These are phyloP conservation scores for Thozetella sp. DNA, from an alignment of 495 filamentous ascomycete genomes.

Conservation along the genomic window DNA sequence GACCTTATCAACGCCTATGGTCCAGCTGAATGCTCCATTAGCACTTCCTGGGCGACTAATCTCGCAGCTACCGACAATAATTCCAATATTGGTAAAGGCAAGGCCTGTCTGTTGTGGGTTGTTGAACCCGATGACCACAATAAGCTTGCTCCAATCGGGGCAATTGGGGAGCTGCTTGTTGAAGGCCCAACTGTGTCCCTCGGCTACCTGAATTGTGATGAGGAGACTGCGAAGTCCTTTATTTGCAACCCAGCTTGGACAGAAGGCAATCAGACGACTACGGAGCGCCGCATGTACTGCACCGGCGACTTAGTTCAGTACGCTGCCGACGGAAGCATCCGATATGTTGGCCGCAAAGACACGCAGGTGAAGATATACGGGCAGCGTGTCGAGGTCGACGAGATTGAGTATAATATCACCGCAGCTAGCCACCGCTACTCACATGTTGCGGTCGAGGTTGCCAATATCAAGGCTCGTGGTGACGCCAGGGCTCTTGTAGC, in stretches of 20 bases:
- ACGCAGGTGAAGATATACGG: slow-evolving; percentile 33
- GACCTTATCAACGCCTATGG: slow-evolving; percentile 40
- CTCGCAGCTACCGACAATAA: not conserved
- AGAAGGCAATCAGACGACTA: not conserved
- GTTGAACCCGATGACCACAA: slow-evolving; percentile 44
- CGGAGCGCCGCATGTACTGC: slow-evolving; percentile 27
- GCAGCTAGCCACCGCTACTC: not conserved
- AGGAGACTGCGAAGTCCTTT: not conserved
- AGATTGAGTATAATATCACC: slow-evolving; percentile 21
- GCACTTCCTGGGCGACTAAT: not conserved
- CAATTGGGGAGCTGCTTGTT: slow-evolving; percentile 49
- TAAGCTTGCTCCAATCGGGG: slow-evolving; percentile 38
- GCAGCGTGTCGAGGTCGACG: slow-evolving; percentile 27
- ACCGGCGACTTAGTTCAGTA: slow-evolving; percentile 54
- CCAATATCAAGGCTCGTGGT: not conserved
- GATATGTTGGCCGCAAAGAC: slow-evolving; percentile 27
- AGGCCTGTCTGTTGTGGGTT: slow-evolving; percentile 40
- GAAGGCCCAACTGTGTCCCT: slow-evolving; percentile 43
- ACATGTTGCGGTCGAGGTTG: not conserved
- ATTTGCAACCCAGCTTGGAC: not conserved
- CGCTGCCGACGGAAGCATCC: slow-evolving; percentile 23
- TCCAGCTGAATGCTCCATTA: slow-evolving; percentile 40
- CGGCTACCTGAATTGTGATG: slow-evolving; percentile 32
- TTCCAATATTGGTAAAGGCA: slow-evolving; percentile 20
- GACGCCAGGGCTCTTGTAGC: not conserved